Percentiles rank a stretch among this genome's conserved stretches.
Conservation (phyloP, 495 filamentous ascomycete genomes). For the Penicillium samsonianum region DNA sequence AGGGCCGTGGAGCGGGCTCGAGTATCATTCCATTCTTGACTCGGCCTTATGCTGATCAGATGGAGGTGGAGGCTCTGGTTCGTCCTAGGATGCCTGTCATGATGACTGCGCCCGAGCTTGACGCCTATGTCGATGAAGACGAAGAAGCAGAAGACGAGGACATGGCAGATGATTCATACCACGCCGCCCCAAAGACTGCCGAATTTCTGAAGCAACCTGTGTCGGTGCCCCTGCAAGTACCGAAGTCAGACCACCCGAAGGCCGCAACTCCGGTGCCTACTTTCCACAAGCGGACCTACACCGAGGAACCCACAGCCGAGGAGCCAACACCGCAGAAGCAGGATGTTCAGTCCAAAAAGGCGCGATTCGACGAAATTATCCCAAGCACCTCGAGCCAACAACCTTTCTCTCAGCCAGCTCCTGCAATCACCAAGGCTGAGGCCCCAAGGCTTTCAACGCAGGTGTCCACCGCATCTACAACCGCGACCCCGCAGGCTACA, state of each 20-base stretch:
- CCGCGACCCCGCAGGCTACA: conserved; percentile 12
- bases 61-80: conserved; percentile 71
- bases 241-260: conserved; percentile 18
- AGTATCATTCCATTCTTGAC: conserved; percentile 79
- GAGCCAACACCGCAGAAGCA: conserved; percentile 13
- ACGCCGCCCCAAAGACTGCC: conserved; percentile 19
- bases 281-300: conserved; percentile 39
- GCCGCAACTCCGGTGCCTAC: conserved; percentile 13
- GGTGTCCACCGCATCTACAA: conserved; percentile 9
- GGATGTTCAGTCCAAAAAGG: conserved; percentile 34
- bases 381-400: conserved; percentile 11
- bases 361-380: conserved; percentile 32
- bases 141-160: conserved; percentile 51
- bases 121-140: conserved; percentile 30
- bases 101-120: conserved; percentile 33
- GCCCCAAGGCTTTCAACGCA: conserved; percentile 17
- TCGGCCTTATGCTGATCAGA: conserved; percentile 56
- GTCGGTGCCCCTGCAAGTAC: conserved; percentile 16
- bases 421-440: conserved; percentile 16
- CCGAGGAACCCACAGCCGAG: conserved; percentile 28
- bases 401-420: conserved; percentile 13
- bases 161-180: conserved; percentile 19
- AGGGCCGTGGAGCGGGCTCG: conserved; percentile 55
- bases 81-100: conserved; percentile 64
- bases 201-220: conserved; percentile 34